A percentile compares a stretch with the other conserved stretches of the same genome.
Evolutionary conservation across 2,329 filamentous ascomycete genomes (phyloP).

Genomic region (Verticillium albo-atrum): DNA sequence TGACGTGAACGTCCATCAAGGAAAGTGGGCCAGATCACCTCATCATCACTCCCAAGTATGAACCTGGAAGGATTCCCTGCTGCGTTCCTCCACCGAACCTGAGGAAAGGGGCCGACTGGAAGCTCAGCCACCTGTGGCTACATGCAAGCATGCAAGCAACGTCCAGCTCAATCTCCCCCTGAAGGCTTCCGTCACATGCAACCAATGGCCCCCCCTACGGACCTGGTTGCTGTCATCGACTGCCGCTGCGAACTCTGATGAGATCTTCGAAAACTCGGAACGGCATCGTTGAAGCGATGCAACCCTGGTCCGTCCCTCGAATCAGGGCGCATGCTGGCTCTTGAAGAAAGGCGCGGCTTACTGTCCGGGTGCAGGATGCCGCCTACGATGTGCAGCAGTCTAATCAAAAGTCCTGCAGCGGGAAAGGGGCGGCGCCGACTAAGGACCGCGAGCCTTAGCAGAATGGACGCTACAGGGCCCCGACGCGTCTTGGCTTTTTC

Average conservation of each 20-base stretch:
- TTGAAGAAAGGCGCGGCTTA: not conserved
- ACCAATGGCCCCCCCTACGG: not conserved
- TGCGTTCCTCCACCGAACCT: not conserved
- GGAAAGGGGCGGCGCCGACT: not conserved
- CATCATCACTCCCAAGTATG: no score
- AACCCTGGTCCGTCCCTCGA: not conserved
- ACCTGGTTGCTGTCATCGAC: not conserved
- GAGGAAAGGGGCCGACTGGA: not conserved
- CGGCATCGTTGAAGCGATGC: not conserved
- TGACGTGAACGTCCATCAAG: no score
- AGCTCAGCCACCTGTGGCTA: not conserved
- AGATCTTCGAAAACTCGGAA: not conserved
- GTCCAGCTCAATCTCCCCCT: not conserved
- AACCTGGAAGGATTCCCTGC: not conserved
- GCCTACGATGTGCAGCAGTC: not conserved
- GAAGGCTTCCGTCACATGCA: not conserved
- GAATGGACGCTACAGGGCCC: not conserved
- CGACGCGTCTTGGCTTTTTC: not conserved
- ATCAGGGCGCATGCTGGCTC: not conserved
- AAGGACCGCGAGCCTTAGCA: not conserved
- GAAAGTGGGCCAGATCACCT: not conserved
- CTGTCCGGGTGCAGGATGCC: not conserved
- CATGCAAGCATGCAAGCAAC: not conserved
- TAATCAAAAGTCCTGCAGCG: not conserved
- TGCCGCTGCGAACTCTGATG: not conserved